Evolutionary conservation across 768 basidiomycete species (phyloP), one percentile per base, ranked within the genome.

Genomic region (Leccinum obscurum): DNA sequence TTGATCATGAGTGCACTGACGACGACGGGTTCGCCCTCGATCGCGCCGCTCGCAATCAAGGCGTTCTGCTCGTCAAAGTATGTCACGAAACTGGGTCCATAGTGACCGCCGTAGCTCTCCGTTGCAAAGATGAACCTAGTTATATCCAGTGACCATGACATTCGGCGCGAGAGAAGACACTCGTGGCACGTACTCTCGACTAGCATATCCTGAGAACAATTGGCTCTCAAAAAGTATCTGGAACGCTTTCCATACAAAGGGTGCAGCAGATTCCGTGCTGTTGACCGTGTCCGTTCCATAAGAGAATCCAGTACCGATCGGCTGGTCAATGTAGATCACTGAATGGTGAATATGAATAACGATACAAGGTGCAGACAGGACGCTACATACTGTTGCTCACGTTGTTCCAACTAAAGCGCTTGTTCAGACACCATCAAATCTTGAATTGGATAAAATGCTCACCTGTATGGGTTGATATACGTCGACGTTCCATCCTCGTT

Each of bases 251-350:
- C 87, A 88, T 6, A 88, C 78, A 20, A 79, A 78, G 0, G 81
- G 79, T 1, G 86, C 83, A 0, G 86, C 85, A n/a, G 81, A 59
- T 37, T 80, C 66, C 1, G 76, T 79, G 50, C 66, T 77, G 62
- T 87, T 85, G n/a, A 85, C 83, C 0, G 78, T 80, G 55, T 82
- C 79, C 0, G 70, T 77, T 15, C 87, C 86, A 57, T 80, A 82
- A 0, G 86, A 88, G 66, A 87, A 87, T 4, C 87, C 86, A 0
- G 85, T 81, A 0, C 85, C 85, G 39, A 88, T 83, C 4, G 86
- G 87, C 66, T 88, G 86, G 68, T 88, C 86, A 34, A 88, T 84
- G 67, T 88, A 88, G 35, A 89, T 83, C 72, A 89, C 86, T 88
- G 54, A 1, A 13, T 4, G n/a, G 9, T 8, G 1, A 55, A 9